Evolutionary conservation across 2,329 filamentous ascomycete genomes (phyloP).

Genomic region (Colletotrichum endophyticum): DNA sequence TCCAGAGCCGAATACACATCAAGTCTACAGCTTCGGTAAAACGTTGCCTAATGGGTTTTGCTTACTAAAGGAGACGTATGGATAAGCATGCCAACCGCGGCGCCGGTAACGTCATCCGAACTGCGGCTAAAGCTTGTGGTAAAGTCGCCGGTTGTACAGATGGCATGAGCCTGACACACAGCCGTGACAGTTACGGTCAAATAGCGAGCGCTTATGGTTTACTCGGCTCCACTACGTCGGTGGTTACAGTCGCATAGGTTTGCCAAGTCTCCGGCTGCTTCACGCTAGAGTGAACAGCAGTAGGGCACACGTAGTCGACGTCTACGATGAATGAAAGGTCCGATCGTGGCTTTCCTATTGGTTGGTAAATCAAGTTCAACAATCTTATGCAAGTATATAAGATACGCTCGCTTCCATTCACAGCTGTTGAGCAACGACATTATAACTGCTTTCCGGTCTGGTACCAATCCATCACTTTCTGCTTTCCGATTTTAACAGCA

Average conservation of each 20-base stretch:
- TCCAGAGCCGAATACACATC: fast-evolving
- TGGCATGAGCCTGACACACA: background rate
- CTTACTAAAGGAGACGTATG: background rate
- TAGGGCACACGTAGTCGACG: fast-evolving
- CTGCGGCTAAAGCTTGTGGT: background rate
- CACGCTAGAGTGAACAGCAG: fast-evolving
- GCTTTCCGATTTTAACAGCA: fast-evolving
- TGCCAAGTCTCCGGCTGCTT: background rate
- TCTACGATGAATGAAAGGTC: fast-evolving
- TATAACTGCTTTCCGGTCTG: background rate
- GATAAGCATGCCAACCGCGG: fast-evolving
- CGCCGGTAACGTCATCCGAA: background rate
- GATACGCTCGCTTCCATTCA: background rate
- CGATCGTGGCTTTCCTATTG: fast-evolving
- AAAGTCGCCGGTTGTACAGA: background rate
- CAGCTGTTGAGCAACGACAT: fast-evolving
- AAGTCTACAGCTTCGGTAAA: background rate
- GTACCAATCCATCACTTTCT: fast-evolving
- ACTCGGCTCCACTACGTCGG: fast-evolving
- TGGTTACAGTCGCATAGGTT: fast-evolving
- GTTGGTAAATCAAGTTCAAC: no score
- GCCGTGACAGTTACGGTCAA: fast-evolving
- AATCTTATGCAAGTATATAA: background rate
- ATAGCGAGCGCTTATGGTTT: fast-evolving
- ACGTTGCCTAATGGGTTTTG: background rate